A percentile compares a stretch with the other conserved stretches of the same genome.
Conservation (phyloP, 2,329 filamentous ascomycete species). For the Alternaria triticimaculans region DNA sequence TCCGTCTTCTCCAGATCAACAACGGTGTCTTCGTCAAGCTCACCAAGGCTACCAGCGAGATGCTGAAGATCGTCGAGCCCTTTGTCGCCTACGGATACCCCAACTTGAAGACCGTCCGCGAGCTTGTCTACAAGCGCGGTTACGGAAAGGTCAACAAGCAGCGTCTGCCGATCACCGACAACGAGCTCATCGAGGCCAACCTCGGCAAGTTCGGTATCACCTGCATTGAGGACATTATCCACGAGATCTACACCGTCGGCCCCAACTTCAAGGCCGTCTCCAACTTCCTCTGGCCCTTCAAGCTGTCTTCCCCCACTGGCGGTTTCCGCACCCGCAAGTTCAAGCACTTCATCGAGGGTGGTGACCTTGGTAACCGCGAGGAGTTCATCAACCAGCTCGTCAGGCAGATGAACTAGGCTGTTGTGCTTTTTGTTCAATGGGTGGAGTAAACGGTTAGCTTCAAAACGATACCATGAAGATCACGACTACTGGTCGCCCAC, state of each 20-base stretch:
- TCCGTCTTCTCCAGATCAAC: conserved; percentile 99
- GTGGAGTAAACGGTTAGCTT: conserved; percentile 37
- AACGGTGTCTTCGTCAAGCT: conserved; percentile 97
- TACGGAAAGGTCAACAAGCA: conserved; percentile 99
- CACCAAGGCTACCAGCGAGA: conserved; percentile 97
- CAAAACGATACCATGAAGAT: conserved; percentile 38
- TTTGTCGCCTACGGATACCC: conserved; percentile 99
- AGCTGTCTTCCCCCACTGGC: conserved; percentile 97
- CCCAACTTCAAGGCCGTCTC: conserved; percentile 98
- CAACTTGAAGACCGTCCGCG: conserved; percentile 98
- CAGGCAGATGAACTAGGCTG: conserved; percentile 94
- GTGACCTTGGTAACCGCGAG: conserved; percentile 98
- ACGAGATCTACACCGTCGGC: conserved; percentile 97
- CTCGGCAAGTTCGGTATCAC: conserved; percentile 94
- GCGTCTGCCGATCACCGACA: conserved; percentile 95
- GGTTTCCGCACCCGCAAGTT: conserved; percentile 98
- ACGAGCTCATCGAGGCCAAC: conserved; percentile 94
- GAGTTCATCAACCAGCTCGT: conserved; percentile 96
- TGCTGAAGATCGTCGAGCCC: conserved; percentile 97
- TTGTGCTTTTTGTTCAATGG: conserved; percentile 24
- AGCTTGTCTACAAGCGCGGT: conserved; percentile 97
- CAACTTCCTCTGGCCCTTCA: conserved; percentile 99
- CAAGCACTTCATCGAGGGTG: conserved; percentile 99
- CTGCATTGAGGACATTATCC: conserved; percentile 98
- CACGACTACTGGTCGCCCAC: conserved; percentile 30